A percentile compares a stretch with the other conserved stretches of the same genome.
Evolutionary conservation across 495 filamentous ascomycete species (phyloP).

Genomic region (Neurospora sp.): DNA sequence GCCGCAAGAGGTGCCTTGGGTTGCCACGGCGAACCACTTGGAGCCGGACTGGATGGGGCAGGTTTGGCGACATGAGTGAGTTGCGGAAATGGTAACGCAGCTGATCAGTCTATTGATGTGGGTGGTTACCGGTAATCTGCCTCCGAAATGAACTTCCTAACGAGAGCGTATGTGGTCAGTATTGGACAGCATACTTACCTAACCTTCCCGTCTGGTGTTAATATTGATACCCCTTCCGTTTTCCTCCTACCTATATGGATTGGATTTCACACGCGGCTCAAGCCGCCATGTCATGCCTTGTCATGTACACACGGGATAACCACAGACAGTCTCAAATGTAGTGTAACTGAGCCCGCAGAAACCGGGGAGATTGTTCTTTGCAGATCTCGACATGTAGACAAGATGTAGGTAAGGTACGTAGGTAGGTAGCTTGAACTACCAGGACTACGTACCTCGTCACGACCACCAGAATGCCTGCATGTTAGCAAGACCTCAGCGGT

Average conservation of each 20-base stretch:
- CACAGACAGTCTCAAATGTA: background rate
- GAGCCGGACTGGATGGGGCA: slow-evolving; percentile 62
- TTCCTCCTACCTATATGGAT: background rate
- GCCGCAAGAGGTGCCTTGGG: slow-evolving; percentile 64
- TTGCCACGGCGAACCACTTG: slow-evolving; percentile 49
- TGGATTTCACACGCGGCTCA: background rate
- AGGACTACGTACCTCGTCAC: background rate
- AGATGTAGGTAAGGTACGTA: background rate
- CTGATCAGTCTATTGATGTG: background rate
- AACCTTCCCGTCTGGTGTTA: background rate
- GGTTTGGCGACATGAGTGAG: slow-evolving; percentile 14
- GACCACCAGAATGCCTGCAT: too few relatives aligned
- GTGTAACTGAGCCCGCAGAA: background rate
- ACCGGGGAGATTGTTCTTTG: background rate
- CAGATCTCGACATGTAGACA: background rate
- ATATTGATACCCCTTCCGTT: background rate
- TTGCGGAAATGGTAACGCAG: background rate
- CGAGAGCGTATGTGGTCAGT: background rate
- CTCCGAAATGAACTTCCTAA: background rate
- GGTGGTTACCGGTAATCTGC: background rate
- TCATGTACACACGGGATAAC: background rate
- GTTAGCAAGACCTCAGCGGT: background rate
- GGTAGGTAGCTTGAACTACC: background rate
- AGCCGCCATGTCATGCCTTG: background rate
- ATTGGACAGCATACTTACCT: background rate